phyloP scores from a whole-genome alignment of 1,284 basidiomycete genomes.

The Irpex sp. region DNA sequence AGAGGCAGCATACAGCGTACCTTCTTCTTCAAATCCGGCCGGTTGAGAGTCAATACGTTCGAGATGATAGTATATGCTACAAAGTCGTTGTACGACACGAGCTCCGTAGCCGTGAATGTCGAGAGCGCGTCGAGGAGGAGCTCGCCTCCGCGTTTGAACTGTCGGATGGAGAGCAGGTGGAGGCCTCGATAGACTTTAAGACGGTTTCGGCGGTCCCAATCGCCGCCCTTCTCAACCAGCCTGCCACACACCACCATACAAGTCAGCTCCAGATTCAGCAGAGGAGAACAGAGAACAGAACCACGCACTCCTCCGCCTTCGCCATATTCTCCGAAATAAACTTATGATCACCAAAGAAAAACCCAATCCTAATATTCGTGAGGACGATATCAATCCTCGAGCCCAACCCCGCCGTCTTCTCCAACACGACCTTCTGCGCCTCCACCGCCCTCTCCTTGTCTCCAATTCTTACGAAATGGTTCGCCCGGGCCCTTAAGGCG shows the following conservation, averaged over 20 bases:
- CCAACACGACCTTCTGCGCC: constrained; percentile 82
- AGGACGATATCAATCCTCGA: constrained; percentile 92
- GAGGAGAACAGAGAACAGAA: neutral
- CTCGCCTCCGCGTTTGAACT: constrained; percentile 67
- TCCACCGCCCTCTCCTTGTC: constrained; percentile 83
- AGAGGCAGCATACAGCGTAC: constrained; percentile 35
- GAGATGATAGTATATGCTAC: constrained; percentile 85
- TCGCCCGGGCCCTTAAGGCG: constrained; percentile 81
- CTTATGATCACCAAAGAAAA: constrained; percentile 86
- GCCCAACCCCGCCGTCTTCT: constrained; percentile 92
- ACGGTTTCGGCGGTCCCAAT: constrained; percentile 96
- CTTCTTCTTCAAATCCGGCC: constrained; percentile 93
- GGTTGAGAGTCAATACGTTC: constrained; percentile 72
- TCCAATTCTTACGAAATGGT: constrained; percentile 86
- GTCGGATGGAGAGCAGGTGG: constrained; percentile 83
- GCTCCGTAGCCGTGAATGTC: constrained; percentile 92
- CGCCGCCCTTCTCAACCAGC: constrained; percentile 92
- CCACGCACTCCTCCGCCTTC: constrained; percentile 79
- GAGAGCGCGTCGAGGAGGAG: constrained; percentile 89
- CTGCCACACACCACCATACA: constrained; percentile 39
- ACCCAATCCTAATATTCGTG: constrained; percentile 84
- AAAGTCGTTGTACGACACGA: constrained; percentile 90
- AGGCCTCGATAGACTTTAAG: constrained; percentile 95
- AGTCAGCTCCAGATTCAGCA: neutral
- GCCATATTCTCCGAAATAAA: constrained; percentile 74